Evolutionary conservation across 257 asterid species (phyloP).

Genomic region (Paraleonurus japonicus): DNA sequence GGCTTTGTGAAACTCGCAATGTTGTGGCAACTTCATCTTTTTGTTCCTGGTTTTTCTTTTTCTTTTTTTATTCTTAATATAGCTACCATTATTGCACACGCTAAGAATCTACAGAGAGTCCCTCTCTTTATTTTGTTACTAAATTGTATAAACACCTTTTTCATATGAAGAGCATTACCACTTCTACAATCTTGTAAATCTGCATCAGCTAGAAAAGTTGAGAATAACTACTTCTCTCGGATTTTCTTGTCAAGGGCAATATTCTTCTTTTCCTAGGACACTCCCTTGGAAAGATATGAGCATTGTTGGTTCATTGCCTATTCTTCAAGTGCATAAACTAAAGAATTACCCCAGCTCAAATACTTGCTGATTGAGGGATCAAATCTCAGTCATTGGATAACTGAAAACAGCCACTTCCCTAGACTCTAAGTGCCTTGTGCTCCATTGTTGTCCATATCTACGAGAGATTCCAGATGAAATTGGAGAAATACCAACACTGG

Average conservation of each 20-base stretch:
- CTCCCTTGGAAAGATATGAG: constrained; percentile 8
- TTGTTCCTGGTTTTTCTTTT: too few relatives aligned
- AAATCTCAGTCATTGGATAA: neutral
- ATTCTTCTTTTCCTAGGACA: neutral
- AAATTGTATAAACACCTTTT: too few relatives aligned
- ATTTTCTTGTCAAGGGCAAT: neutral
- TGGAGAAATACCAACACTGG: constrained; percentile 11
- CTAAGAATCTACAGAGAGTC: too few relatives aligned
- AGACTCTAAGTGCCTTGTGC: constrained; percentile 7
- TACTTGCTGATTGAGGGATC: neutral
- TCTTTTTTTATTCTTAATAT: too few relatives aligned
- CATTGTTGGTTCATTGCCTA: constrained; percentile 17
- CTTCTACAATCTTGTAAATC: constrained; percentile 2
- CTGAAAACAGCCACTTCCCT: neutral
- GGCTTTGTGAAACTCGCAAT: too few relatives aligned
- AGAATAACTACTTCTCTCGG: neutral
- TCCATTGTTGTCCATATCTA: neutral
- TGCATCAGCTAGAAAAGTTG: constrained; percentile 6
- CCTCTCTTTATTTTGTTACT: too few relatives aligned
- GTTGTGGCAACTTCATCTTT: too few relatives aligned
- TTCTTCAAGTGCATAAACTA: constrained; percentile 15
- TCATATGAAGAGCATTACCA: neutral
- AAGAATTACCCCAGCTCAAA: neutral
- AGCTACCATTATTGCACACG: too few relatives aligned
- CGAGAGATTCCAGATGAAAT: neutral